phyloP scores from a whole-genome alignment of 2,329 filamentous ascomycete species.

The Scedosporium minutisporum region DNA sequence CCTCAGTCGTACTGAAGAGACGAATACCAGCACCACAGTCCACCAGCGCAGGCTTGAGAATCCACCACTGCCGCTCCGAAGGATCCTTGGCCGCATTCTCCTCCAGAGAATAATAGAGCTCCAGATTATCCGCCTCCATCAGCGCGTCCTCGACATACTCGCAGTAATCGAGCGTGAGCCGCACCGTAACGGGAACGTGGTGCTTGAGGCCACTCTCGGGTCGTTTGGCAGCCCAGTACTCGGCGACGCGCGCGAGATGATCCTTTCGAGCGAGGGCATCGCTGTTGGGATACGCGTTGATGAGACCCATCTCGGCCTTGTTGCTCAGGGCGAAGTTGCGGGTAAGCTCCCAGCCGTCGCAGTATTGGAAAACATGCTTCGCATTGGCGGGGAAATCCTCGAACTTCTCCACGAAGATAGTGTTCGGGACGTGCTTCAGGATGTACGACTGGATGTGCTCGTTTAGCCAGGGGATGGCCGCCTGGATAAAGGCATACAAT shows the following conservation, averaged over 20 bases:
- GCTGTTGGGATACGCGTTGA: constrained; percentile 29
- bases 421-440: constrained; percentile 17
- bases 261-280: constrained; percentile 28
- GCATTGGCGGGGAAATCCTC: constrained; percentile 16
- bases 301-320: constrained; percentile 16
- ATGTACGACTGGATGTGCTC: constrained; percentile 21
- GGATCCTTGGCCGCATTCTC: constrained; percentile 20
- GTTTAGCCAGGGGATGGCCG: constrained; percentile 20
- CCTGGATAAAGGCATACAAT: constrained; percentile 19
- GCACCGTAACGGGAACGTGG: constrained; percentile 21
- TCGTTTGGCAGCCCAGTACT: constrained; percentile 26
- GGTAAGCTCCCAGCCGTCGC: constrained; percentile 25
- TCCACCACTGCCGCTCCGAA: constrained; percentile 26
- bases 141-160: constrained; percentile 28
- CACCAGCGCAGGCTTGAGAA: constrained; percentile 27
- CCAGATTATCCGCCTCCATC: constrained; percentile 25
- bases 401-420: constrained; percentile 19
- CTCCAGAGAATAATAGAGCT: constrained; percentile 23
- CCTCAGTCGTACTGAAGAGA: constrained; percentile 26
- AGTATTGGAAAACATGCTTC: constrained; percentile 19
- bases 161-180: constrained; percentile 25
- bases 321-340: constrained; percentile 24
- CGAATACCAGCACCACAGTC: constrained; percentile 30
- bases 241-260: constrained; percentile 22
- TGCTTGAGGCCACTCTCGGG: constrained; percentile 20